Evolutionary conservation across 805 yeast species (phyloP).

Genomic region (Kodamaea kaohsiungensis): DNA sequence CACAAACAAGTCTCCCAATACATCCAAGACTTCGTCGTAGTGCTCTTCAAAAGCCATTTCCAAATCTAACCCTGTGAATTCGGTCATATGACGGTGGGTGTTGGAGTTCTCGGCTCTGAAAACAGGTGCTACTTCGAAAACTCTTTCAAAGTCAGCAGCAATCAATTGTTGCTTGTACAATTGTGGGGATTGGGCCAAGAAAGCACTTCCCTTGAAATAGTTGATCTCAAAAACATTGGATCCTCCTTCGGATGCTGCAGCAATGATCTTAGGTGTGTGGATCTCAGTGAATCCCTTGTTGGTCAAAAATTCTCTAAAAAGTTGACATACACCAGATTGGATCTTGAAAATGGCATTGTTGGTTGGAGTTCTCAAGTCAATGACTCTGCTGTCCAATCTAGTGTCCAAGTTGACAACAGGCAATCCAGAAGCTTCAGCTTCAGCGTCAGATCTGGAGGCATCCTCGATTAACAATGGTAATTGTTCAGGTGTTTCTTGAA

Average conservation of each 20-base stretch:
- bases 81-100: constrained; percentile 99
- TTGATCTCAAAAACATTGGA: constrained; percentile 92
- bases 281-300: constrained; percentile 77
- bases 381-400: constrained; percentile 90
- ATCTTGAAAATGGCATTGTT: constrained; percentile 97
- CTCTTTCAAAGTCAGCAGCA: constrained; percentile 96
- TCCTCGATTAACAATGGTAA: constrained; percentile 95
- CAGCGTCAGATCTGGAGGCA: constrained; percentile 92
- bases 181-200: constrained; percentile 97
- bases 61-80: constrained; percentile 94
- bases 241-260: constrained; percentile 98
- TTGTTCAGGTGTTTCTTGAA: constrained; percentile 87
- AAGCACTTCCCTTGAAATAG: constrained; percentile 91
- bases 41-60: constrained; percentile 99
- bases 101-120: constrained; percentile 99
- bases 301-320: constrained; percentile 86
- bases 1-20: constrained; percentile 71
- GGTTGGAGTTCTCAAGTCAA: constrained; percentile 94
- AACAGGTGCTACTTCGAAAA: constrained; percentile 95
- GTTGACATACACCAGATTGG: constrained; percentile 82
- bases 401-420: constrained; percentile 97
- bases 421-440: constrained; percentile 86
- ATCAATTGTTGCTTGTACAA: constrained; percentile 96
- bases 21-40: constrained; percentile 82
- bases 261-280: constrained; percentile 94